phyloP scores from a whole-genome alignment of 2,329 filamentous ascomycete genomes.

The Fusarium staphyleae region DNA sequence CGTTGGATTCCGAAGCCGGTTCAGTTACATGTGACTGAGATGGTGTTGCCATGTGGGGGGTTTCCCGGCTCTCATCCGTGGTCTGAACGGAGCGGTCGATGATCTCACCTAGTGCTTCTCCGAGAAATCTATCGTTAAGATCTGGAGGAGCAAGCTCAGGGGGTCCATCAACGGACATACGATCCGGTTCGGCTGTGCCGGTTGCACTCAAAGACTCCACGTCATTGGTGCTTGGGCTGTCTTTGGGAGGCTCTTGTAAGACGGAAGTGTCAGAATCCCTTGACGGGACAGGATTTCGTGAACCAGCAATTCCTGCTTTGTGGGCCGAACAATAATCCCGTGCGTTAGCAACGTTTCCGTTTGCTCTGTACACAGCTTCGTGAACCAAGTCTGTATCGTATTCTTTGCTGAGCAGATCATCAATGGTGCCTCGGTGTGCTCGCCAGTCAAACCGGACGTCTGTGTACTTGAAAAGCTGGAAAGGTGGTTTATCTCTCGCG shows the following conservation, averaged over 20 bases:
- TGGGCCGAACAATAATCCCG: slow-evolving; percentile 79
- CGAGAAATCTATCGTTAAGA: slow-evolving; percentile 35
- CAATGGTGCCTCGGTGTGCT: slow-evolving; percentile 41
- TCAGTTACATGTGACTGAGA: slow-evolving; percentile 14
- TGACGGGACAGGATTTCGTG: slow-evolving; percentile 71
- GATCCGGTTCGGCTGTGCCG: slow-evolving; percentile 44
- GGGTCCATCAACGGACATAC: slow-evolving; percentile 49
- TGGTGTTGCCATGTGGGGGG: slow-evolving; percentile 34
- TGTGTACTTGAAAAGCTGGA: slow-evolving; percentile 54
- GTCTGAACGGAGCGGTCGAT: slow-evolving; percentile 37
- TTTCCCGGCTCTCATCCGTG: slow-evolving; percentile 31
- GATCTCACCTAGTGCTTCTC: slow-evolving; percentile 42
- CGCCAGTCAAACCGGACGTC: slow-evolving; percentile 57
- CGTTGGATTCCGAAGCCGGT: slow-evolving; percentile 5
- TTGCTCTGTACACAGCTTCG: slow-evolving; percentile 85
- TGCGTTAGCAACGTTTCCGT: slow-evolving; percentile 67
- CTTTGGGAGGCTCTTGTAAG: slow-evolving; percentile 38
- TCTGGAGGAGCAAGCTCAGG: slow-evolving; percentile 39
- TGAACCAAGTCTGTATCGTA: slow-evolving; percentile 67
- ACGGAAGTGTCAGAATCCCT: slow-evolving; percentile 58
- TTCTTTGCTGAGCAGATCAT: slow-evolving; percentile 44
- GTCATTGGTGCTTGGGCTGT: slow-evolving; percentile 22
- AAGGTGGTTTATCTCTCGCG: slow-evolving; percentile 61
- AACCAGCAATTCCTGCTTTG: slow-evolving; percentile 61
- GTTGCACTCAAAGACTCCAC: slow-evolving; percentile 38